These are phyloP conservation scores for Aspergillus asperescens DNA, from an alignment of 495 filamentous ascomycete genomes.

Conservation along the genomic window DNA sequence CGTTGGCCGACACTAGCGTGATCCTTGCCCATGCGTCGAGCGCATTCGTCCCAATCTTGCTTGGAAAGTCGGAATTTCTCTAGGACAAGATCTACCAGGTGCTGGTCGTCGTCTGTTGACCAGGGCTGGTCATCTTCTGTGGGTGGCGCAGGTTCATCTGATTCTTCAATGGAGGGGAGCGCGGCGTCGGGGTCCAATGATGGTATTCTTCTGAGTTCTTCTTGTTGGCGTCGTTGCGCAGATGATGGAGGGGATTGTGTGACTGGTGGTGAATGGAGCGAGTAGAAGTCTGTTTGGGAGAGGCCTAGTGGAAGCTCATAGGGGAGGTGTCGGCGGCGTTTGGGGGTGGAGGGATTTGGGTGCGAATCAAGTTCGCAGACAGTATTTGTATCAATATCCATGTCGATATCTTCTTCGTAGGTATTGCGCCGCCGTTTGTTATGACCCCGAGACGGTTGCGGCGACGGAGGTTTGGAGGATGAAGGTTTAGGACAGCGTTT, in stretches of 20 bases:
- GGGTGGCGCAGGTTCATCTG: conserved; percentile 18
- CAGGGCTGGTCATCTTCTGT: conserved; percentile 45
- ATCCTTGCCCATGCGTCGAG: conserved; percentile 58
- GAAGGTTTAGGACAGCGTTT: conserved; percentile 9
- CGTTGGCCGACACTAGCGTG: conserved; percentile 59
- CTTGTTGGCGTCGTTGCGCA: conserved; percentile 18
- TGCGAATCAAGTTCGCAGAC: conserved; percentile 29
- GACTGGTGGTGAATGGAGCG: conserved; percentile 42
- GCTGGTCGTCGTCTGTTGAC: conserved; percentile 64
- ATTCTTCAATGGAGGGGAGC: conserved; percentile 39
- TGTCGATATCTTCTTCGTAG: conserved; percentile 49
- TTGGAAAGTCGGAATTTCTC: conserved; percentile 69
- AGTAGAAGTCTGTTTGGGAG: conserved; percentile 59
- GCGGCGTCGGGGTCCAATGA: conserved; percentile 31
- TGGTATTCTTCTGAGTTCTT: conserved; percentile 11
- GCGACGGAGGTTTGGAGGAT: conserved; percentile 35
- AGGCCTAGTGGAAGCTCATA: conserved; percentile 65
- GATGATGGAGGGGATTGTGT: conserved; percentile 37
- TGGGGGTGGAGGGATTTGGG: conserved; percentile 55
- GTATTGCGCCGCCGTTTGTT: conserved; percentile 59
- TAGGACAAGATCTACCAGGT: conserved; percentile 66
- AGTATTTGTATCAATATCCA: conserved; percentile 39
- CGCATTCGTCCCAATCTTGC: conserved; percentile 76
- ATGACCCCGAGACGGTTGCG: conserved; percentile 40
- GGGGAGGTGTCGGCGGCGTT: conserved; percentile 59